Conservation (phyloP, 2,329 filamentous ascomycete genomes). For the Atkinsonella hypoxylon region DNA sequence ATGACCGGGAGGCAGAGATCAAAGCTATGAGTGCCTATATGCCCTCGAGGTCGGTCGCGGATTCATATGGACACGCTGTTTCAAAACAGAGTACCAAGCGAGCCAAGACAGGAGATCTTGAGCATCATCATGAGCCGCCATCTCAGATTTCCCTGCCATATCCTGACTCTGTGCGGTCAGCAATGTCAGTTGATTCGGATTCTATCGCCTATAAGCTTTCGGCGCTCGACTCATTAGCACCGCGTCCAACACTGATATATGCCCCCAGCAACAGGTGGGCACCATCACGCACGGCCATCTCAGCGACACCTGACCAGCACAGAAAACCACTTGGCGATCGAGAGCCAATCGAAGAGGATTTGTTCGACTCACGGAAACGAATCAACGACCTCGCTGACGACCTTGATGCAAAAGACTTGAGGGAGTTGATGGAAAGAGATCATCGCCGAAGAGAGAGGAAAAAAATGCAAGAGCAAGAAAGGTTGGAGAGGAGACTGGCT, state of each 20-base stretch:
- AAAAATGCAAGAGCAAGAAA: slow-evolving; percentile 54
- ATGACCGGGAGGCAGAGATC: slow-evolving; percentile 75
- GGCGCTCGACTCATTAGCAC: slow-evolving; percentile 67
- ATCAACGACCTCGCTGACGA: slow-evolving; percentile 69
- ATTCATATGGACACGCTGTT: slow-evolving; percentile 47
- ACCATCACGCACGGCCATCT: slow-evolving; percentile 31
- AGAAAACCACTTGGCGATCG: slow-evolving; percentile 39
- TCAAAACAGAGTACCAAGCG: slow-evolving; percentile 55
- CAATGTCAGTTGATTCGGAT: slow-evolving; percentile 64
- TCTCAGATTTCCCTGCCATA: slow-evolving; percentile 68
- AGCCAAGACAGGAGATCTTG: slow-evolving; percentile 39
- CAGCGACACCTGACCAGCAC: slow-evolving; percentile 36
- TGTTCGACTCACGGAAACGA: slow-evolving; percentile 47
- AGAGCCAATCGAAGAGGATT: slow-evolving; percentile 48
- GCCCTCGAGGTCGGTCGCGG: slow-evolving; percentile 50
- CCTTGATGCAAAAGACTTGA: slow-evolving; percentile 69
- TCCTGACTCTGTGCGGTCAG: slow-evolving; percentile 63
- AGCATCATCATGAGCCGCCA: slow-evolving; percentile 45
- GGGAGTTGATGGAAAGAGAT: slow-evolving; percentile 86
- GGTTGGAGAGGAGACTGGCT: slow-evolving; percentile 51
- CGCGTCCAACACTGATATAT: slow-evolving; percentile 72
- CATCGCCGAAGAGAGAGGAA: slow-evolving; percentile 67
- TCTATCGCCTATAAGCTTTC: slow-evolving; percentile 66
- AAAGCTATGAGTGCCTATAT: slow-evolving; percentile 66
- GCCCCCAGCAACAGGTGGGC: slow-evolving; percentile 51